Evolutionary conservation across 164 flowering plant genomes (phyloP), one percentile per base, ranked within the genome.

Genomic region (Echeveria elegans): DNA sequence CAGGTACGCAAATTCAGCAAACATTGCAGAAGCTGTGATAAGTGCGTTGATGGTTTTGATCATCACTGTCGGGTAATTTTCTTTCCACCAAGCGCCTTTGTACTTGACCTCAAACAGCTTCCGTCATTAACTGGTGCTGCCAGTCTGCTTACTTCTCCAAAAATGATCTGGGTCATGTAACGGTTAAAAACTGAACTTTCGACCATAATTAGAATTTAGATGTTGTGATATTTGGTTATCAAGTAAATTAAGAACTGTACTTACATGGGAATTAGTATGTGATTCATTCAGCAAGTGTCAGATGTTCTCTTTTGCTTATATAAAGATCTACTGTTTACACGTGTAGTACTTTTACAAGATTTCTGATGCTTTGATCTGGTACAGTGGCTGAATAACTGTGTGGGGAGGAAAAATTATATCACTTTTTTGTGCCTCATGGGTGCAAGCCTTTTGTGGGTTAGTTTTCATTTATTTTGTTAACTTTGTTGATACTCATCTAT

Each of bases 311-410:
- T 52, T 21, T 52, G 15, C 58, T 52, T 52, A 23, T 23, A 52
- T 53, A 16, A 53, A 24, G 60, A 53, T 53, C 16, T 9, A 53
- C 31, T 11, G 31, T 53, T 53, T 50, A 50, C 28, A 11, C n/a
- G 11, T 53, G 16, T 53, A 52, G 59, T 52, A 21, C 31, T 26
- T 53, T 53, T 53, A 18, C 60, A 53, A 53, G 31, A 24, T 53
- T 10, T 53, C 60, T 53, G 60, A 53, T 26, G 18, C 60, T 24
- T 24, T 53, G 69, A 41, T 73, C 64, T 67, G 67, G 38, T 77
- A 75, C 86, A 90, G 97, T 90, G 97, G 97, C 68, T 90, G 75
- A 90, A 90, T 75, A 90, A 90, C 75, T 90, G 94, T 63, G 94
- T 90, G 66, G 97, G 97, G 64, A 80, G 90, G 71, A 90, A 85